Evolutionary conservation across 495 filamentous ascomycete species (phyloP).

Genomic region (Choiromyces venosus): DNA sequence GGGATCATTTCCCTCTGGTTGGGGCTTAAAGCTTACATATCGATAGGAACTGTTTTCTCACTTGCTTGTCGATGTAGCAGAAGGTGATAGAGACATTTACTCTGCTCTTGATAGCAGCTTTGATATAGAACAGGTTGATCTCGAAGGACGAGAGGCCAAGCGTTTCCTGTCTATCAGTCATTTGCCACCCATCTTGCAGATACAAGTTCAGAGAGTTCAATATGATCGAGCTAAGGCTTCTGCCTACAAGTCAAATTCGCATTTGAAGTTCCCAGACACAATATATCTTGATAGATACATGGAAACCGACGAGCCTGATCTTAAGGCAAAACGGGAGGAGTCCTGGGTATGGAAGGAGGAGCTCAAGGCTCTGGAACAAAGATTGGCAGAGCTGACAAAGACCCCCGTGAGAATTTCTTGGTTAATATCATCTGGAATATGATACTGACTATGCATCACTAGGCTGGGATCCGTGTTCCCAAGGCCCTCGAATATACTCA

Average conservation of each 20-base stretch:
- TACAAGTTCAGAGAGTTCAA: constrained; percentile 76
- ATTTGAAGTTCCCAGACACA: constrained; percentile 65
- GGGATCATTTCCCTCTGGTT: neutral
- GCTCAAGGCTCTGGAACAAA: constrained; percentile 53
- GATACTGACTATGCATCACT: constrained; percentile 30
- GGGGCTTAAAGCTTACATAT: neutral
- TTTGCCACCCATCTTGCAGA: constrained; percentile 77
- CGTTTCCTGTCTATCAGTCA: constrained; percentile 70
- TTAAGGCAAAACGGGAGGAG: constrained; percentile 59
- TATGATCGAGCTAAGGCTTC: constrained; percentile 57
- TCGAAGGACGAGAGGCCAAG: constrained; percentile 57
- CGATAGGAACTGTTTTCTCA: constrained; percentile 56
- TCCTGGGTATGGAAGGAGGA: constrained; percentile 69
- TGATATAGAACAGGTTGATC: constrained; percentile 65
- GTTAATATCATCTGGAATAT: neutral
- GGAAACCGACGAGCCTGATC: constrained; percentile 54
- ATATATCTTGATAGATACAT: constrained; percentile 89
- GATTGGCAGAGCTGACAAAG: constrained; percentile 48
- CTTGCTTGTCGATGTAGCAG: constrained; percentile 59
- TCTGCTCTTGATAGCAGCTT: constrained; percentile 78
- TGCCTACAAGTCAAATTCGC: constrained; percentile 70
- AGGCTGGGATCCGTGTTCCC: constrained; percentile 39
- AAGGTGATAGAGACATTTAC: constrained; percentile 64
- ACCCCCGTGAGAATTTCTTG: constrained; percentile 45
- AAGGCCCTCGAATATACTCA: constrained; percentile 31